A percentile compares a stretch with the other conserved stretches of the same genome.
phyloP scores from a whole-genome alignment of 2,329 filamentous ascomycete genomes.

The Zalaria sp. region DNA sequence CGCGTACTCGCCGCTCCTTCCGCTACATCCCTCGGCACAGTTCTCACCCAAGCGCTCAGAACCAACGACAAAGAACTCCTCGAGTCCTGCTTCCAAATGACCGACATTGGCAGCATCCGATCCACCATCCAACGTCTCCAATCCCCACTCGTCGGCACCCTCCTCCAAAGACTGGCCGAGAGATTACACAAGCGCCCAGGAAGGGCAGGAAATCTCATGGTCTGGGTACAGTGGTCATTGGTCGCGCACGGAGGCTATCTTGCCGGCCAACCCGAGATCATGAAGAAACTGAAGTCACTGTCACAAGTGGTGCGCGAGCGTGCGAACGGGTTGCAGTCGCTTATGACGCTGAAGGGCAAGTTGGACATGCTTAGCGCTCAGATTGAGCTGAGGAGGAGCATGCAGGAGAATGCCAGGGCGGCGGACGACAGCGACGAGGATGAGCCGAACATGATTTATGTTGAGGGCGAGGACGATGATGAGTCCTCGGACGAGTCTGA shows the following conservation, averaged over 20 bases:
- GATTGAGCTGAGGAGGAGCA: slow-evolving; percentile 61
- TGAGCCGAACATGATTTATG: slow-evolving; percentile 67
- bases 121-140: slow-evolving; percentile 85
- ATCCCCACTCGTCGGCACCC: slow-evolving; percentile 61
- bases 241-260: slow-evolving; percentile 85
- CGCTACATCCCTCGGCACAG: slow-evolving; percentile 72
- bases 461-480: slow-evolving; percentile 63
- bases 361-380: slow-evolving; percentile 88
- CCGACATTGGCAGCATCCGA: slow-evolving; percentile 62
- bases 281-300: slow-evolving; percentile 62
- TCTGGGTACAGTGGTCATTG: slow-evolving; percentile 92
- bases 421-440: slow-evolving; percentile 47
- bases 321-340: slow-evolving; percentile 63
- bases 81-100: slow-evolving; percentile 78
- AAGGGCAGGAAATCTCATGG: slow-evolving; percentile 76
- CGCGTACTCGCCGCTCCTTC: slow-evolving; percentile 47
- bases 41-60: slow-evolving; percentile 83
- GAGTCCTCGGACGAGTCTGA: slow-evolving; percentile 40
- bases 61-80: slow-evolving; percentile 84
- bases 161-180: slow-evolving; percentile 75
- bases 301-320: slow-evolving; percentile 82
- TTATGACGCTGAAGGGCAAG: slow-evolving; percentile 85
- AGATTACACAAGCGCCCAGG: slow-evolving; percentile 78
- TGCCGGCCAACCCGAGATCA: slow-evolving; percentile 69
- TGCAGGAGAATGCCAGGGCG: slow-evolving; percentile 39